Conservation (phyloP, 2,329 filamentous ascomycete genomes). For the Berkeleyomyces rouxiae region DNA sequence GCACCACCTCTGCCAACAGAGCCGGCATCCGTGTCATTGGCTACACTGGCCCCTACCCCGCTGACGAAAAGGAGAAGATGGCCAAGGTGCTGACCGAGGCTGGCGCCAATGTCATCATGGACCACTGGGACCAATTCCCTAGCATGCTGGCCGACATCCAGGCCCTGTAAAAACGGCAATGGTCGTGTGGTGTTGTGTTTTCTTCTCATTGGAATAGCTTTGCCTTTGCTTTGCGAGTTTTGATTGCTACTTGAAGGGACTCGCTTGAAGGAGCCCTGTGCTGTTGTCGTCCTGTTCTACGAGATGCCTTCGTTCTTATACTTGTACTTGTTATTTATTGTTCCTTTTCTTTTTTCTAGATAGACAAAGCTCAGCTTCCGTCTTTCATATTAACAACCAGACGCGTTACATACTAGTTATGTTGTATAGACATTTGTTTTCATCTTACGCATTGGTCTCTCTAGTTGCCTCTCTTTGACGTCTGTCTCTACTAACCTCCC, state of each 20-base stretch:
- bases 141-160: slow-evolving; percentile 30
- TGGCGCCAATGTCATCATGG: slow-evolving; percentile 46
- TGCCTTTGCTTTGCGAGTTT: too few species aligned
- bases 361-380: neutral
- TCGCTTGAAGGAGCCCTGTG: neutral
- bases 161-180: slow-evolving; percentile 14
- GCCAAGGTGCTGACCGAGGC: slow-evolving; percentile 40
- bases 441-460: neutral
- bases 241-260: too few species aligned
- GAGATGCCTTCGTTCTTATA: too few species aligned
- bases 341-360: slow-evolving; percentile 17
- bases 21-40: slow-evolving; percentile 69
- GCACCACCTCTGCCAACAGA: slow-evolving; percentile 54
- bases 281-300: neutral
- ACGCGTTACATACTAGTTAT: neutral
- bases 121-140: slow-evolving; percentile 41
- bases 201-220: too few species aligned
- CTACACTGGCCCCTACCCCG: slow-evolving; percentile 65
- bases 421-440: neutral
- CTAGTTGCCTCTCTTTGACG: neutral
- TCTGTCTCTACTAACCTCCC: slow-evolving; percentile 25
- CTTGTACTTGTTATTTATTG: neutral
- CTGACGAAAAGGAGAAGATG: slow-evolving; percentile 48
- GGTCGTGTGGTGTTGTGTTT: neutral
- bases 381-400: neutral